phyloP scores from a whole-genome alignment of 306 rosid species.

The Lathyrus sativus region DNA sequence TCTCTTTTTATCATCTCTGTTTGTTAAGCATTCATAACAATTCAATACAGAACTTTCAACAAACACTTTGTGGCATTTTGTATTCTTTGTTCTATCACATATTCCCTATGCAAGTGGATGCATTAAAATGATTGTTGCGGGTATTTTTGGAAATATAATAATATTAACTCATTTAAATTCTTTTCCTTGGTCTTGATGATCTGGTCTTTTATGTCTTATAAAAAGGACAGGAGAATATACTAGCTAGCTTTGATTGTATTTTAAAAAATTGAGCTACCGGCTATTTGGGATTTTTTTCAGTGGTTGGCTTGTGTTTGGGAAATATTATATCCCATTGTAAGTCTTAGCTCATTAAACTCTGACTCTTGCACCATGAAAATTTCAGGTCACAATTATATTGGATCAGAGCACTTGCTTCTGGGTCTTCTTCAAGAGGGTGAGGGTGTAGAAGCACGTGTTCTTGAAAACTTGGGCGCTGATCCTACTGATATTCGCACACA shows the following conservation, averaged over 20 bases:
- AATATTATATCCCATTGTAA: not conserved
- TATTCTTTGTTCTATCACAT: too few relatives aligned
- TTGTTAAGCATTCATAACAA: too few relatives aligned
- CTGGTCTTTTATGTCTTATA: not conserved
- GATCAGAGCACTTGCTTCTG: constrained; percentile 97
- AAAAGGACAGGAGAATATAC: not conserved
- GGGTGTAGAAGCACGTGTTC: constrained; percentile 99
- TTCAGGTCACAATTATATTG: constrained; percentile 94
- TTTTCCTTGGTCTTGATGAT: not conserved
- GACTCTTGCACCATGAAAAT: constrained; percentile 29
- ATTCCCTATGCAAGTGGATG: not conserved
- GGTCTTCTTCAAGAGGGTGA: constrained; percentile 98
- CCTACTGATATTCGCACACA: constrained; percentile 94
- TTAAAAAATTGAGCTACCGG: constrained; percentile 14
- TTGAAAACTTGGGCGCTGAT: constrained; percentile 94
- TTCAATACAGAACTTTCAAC: too few relatives aligned
- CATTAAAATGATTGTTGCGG: constrained; percentile 2
- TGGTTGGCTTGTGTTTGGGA: constrained; percentile 2
- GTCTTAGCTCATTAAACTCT: constrained; percentile 21
- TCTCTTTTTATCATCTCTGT: too few relatives aligned
- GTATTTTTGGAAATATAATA: not conserved
- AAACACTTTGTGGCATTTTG: too few relatives aligned
- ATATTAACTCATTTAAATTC: not conserved
- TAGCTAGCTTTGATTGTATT: constrained; percentile 21
- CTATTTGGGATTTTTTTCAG: constrained; percentile 1